Percentiles rank a stretch among this genome's conserved stretches.
phyloP scores from a whole-genome alignment of 106 monocot species.

The Ottelia alismoides region DNA sequence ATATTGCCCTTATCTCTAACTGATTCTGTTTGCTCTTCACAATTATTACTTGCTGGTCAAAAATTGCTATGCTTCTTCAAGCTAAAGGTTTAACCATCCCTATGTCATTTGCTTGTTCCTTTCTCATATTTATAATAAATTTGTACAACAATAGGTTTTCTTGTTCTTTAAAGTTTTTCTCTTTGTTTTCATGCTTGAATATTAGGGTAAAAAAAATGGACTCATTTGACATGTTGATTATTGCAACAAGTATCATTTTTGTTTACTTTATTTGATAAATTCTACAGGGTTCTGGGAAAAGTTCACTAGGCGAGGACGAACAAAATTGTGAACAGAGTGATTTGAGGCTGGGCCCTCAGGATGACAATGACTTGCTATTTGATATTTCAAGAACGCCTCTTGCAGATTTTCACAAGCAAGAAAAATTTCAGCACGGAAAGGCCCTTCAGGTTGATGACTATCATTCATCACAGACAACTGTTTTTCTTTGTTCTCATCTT shows the following conservation, averaged over 20 bases:
- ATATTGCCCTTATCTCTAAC: constrained; percentile 44
- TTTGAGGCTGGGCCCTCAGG: constrained; percentile 19
- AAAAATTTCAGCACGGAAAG: constrained; percentile 51
- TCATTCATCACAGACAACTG: too few relatives aligned
- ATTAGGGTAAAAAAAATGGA: too few relatives aligned
- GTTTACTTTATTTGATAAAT: too few relatives aligned
- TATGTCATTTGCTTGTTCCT: too few relatives aligned
- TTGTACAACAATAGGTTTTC: too few relatives aligned
- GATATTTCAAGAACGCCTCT: constrained; percentile 62
- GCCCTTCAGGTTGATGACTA: constrained; percentile 40
- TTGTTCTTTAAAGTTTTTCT: too few relatives aligned
- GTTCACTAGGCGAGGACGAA: too few relatives aligned
- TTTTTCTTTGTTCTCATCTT: too few relatives aligned
- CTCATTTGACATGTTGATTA: too few relatives aligned
- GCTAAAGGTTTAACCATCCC: constrained; percentile 88
- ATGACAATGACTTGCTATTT: constrained; percentile 21
- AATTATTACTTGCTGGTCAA: constrained; percentile 65
- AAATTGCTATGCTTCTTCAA: constrained; percentile 73
- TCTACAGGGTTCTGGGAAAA: constrained; percentile 35
- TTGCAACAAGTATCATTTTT: too few relatives aligned
- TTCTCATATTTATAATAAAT: too few relatives aligned
- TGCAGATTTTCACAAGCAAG: constrained; percentile 54
- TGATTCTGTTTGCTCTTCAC: constrained; percentile 27
- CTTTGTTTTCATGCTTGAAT: too few relatives aligned
- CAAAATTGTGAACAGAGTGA: constrained; percentile 20